Percentiles rank a stretch among this genome's conserved stretches.
These are phyloP conservation scores for Thymus mandschuricus DNA, from an alignment of 257 asterid species.

Conservation along the genomic window DNA sequence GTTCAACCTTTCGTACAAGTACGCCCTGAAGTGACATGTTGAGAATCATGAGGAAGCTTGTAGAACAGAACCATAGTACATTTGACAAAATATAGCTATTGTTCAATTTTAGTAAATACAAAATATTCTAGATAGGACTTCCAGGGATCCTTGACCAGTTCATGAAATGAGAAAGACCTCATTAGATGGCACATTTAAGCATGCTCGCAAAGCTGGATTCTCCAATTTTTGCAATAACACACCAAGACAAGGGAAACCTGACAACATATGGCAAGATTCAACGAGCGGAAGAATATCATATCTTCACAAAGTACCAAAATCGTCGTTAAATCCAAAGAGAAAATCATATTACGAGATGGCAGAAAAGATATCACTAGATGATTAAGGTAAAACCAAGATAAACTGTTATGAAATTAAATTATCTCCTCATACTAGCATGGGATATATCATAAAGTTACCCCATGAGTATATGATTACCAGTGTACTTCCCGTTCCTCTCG, in stretches of 20 bases:
- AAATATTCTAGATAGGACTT: background rate
- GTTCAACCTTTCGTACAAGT: conserved; percentile 79
- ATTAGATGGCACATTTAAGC: conserved; percentile 77
- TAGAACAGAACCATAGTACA: conserved; percentile 20
- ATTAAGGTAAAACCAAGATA: background rate
- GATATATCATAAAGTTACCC: background rate
- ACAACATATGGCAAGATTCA: conserved; percentile 33
- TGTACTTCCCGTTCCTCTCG: conserved; percentile 79
- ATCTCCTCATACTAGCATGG: background rate
- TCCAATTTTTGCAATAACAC: conserved; percentile 92
- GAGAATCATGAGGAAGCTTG: conserved; percentile 19
- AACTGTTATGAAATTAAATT: background rate
- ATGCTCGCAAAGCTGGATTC: conserved; percentile 94
- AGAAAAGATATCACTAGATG: conserved; percentile 9
- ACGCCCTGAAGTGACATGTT: conserved; percentile 63
- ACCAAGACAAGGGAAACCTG: conserved; percentile 97
- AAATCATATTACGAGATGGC: conserved; percentile 7
- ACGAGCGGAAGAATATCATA: conserved; percentile 18
- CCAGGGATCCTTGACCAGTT: conserved; percentile 23
- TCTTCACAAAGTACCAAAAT: conserved; percentile 23
- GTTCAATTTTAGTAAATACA: too few relatives aligned
- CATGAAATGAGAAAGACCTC: conserved; percentile 60
- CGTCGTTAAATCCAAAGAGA: conserved; percentile 5
- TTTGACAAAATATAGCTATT: conserved; percentile 22
- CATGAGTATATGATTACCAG: conserved; percentile 50